Percentiles rank a stretch among this genome's conserved stretches.
phyloP scores from a whole-genome alignment of 1,284 basidiomycete genomes.

The Entoloma clypeatum region DNA sequence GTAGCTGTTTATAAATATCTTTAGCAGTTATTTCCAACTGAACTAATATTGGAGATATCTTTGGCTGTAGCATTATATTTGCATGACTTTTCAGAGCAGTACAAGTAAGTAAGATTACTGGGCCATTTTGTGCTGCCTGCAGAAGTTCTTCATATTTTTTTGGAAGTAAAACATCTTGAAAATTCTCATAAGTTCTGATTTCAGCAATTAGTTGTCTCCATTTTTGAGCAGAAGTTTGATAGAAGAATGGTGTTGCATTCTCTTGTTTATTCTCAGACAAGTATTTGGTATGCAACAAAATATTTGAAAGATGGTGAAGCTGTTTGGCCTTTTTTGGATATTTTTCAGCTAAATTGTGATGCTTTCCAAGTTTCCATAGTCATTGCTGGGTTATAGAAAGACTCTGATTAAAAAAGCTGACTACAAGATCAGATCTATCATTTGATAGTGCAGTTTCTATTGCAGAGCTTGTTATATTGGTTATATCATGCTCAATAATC shows the following conservation, averaged over 20 bases:
- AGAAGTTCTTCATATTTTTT: conserved; percentile 10
- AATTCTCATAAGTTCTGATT: conserved; percentile 12
- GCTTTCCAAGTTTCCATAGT: conserved; percentile 2
- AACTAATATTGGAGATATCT: conserved; percentile 9
- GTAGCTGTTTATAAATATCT: not conserved
- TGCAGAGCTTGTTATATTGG: conserved; percentile 2
- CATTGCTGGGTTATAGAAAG: conserved; percentile 7
- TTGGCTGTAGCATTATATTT: conserved; percentile 13
- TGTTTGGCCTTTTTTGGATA: conserved; percentile 1
- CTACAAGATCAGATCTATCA: not conserved
- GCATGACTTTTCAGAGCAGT: conserved; percentile 14
- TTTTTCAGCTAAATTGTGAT: not conserved
- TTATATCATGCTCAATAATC: conserved; percentile 6
- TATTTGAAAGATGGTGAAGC: conserved; percentile 2
- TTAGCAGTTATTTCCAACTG: not conserved
- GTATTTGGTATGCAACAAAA: not conserved
- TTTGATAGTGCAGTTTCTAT: not conserved
- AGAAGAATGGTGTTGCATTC: not conserved
- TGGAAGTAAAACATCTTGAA: conserved; percentile 19
- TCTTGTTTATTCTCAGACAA: not conserved
- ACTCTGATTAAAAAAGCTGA: conserved; percentile 11
- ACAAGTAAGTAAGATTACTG: conserved; percentile 18
- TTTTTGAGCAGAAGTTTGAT: not conserved
- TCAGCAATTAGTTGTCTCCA: conserved; percentile 11
- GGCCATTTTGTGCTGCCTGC: conserved; percentile 15